These are phyloP conservation scores for Dactylellina drechsleri DNA, from an alignment of 2,329 filamentous ascomycete genomes.

Conservation along the genomic window DNA sequence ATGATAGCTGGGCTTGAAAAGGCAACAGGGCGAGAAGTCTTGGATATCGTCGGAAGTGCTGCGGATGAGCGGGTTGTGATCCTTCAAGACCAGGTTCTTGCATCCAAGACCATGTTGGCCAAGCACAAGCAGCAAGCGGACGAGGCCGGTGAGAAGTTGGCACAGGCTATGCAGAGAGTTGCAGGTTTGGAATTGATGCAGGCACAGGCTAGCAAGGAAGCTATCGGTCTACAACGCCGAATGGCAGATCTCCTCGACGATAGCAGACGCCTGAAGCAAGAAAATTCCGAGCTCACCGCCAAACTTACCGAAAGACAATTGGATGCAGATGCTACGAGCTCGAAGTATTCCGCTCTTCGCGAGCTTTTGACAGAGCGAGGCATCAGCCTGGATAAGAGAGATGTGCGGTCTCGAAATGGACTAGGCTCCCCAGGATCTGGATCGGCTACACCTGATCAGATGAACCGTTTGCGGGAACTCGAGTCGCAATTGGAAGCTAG, in stretches of 20 bases:
- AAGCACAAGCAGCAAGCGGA: slow-evolving; percentile 92
- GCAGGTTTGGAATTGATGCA: slow-evolving; percentile 96
- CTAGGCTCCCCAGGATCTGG: slow-evolving; percentile 75
- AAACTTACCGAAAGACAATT: slow-evolving; percentile 86
- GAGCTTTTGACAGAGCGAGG: slow-evolving; percentile 90
- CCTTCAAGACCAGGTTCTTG: slow-evolving; percentile 80
- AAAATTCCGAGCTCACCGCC: slow-evolving; percentile 83
- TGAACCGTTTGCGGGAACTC: slow-evolving; percentile 77
- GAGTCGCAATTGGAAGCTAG: slow-evolving; percentile 86
- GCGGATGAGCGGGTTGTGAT: slow-evolving; percentile 75
- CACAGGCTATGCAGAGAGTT: slow-evolving; percentile 93
- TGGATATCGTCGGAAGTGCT: slow-evolving; percentile 63
- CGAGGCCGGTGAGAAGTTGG: slow-evolving; percentile 83
- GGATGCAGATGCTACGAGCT: slow-evolving; percentile 89
- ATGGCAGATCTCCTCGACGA: slow-evolving; percentile 86
- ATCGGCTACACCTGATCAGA: slow-evolving; percentile 80
- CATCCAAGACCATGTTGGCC: slow-evolving; percentile 81
- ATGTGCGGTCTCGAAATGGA: slow-evolving; percentile 71
- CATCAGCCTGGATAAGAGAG: slow-evolving; percentile 76
- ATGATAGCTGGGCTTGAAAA: slow-evolving; percentile 85
- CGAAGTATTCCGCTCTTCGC: slow-evolving; percentile 93
- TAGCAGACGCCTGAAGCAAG: slow-evolving; percentile 79
- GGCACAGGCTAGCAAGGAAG: slow-evolving; percentile 94
- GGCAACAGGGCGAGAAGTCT: slow-evolving; percentile 66
- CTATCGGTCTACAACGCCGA: slow-evolving; percentile 86